Evolutionary conservation across 768 basidiomycete genomes (phyloP), one percentile per base, ranked within the genome.

Genomic region (Agrocybe chaxingu): DNA sequence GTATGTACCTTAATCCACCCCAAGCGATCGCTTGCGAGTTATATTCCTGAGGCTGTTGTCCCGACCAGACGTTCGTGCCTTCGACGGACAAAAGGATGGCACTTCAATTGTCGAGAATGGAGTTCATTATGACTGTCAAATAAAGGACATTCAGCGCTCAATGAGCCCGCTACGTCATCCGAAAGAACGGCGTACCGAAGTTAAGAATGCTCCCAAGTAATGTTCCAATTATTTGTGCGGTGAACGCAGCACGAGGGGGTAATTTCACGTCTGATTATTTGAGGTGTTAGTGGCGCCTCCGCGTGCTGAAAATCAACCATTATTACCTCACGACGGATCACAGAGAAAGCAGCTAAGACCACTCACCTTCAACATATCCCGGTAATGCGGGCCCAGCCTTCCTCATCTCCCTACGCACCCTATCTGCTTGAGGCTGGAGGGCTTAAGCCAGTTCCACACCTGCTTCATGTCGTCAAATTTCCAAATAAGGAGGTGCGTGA

Each of bases 41-140:
- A 59, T 73, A 78, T 57, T 72, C 70, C 58, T 77, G 77, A 6
- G 70, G 69, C 45, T 78, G 74, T 57, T 74, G 74, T 5, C 77
- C 77, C 42, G 66, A 70, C 70, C 71, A 80, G 43, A 79, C 71
- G 55, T 79, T 77, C 1, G 82, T 81, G 31, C 81, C 81, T 56
- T 84, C 68, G 0, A 79, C 73, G 4, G 74, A 76, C 19, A 83
- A 64, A 3, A 85, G 62, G 24, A 80, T 77, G 0, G 73, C 70
- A 0, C 72, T 69, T 42, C 82, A 78, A 35, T 63, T 71, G 45
- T 71, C 68, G 58, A 85, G 72, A 51, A 85, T 79, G 1, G 73
- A 72, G 54, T 79, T 82, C 82, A 83, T 82, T 45, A 85, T 57
- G 39, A 82, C 76, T 64, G 67, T 52, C 49, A 18, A 40, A 42